Base-by-base conservation (phyloP, 768 basidiomycete genomes). In the Mrakia blollopis region DNA sequence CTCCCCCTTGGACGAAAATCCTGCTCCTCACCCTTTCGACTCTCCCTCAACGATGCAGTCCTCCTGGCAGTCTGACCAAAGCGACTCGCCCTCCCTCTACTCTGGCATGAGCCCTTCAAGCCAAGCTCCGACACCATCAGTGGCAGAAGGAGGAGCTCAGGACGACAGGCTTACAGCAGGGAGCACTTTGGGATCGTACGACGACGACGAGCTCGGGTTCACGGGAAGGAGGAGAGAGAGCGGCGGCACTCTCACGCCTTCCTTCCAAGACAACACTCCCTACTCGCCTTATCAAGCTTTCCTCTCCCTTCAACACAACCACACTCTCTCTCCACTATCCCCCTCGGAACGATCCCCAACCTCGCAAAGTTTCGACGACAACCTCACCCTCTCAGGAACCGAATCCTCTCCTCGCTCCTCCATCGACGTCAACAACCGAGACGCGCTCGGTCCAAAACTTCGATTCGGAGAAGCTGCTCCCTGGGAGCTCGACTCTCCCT, bases 401-500 rank as follows among this genome's bases (percentile, higher is more conserved):
- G 18, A 21, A n/a, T 32, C n/a, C 61, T 62, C 62, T 14, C 28
- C 62, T 30, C 62, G 62, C 30, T 32, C 35, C n/a, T 63, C 62
- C 30, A 4, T 63, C 62, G 62, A 63, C 62, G 30, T 62, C 60
- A 32, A 28, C 30, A 37, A 63, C 62, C 5, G 35, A 16, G 62
- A 32, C 18, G n/a, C n/a, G n/a, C n/a, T 61, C 62, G 62, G 62
- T 16, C 62, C 62, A 10, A 63, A 63, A 30, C 62, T 63, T 37
- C 62, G 62, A 21, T 63, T 63, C 32, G 62, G 62, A 37, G 62
- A 63, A 30, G 35, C 18, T 21, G 62, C 62, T 28, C 62, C 62
- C 32, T 63, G 62, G 62, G 62, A 63, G 16, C 62, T 63, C 13
- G 62, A 63, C 62, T 63, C 62, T 32, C 62, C 62, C 6, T 63